These are phyloP conservation scores for Trichaptum fuscoviolaceum DNA, from an alignment of 768 basidiomycete genomes.

Conservation along the genomic window DNA sequence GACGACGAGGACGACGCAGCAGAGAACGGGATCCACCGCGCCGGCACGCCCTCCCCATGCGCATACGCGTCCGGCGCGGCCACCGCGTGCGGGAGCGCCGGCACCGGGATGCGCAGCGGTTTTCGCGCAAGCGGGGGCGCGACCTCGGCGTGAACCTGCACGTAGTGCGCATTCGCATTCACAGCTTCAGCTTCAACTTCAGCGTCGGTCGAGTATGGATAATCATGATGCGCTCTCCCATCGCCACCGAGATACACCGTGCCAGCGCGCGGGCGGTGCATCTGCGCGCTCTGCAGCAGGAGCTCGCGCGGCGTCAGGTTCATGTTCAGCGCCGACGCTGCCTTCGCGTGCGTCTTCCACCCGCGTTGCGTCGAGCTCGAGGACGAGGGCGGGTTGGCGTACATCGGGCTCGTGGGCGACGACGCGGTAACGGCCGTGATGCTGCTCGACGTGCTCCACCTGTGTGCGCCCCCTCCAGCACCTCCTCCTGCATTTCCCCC, in stretches of 20 bases:
- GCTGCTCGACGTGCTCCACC: neutral
- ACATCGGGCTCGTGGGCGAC: neutral
- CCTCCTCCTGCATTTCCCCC: neutral
- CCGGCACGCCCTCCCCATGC: constrained; percentile 60
- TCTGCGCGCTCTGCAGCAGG: neutral
- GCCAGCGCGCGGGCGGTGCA: neutral
- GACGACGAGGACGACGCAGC: constrained; percentile 25
- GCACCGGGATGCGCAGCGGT: constrained; percentile 35
- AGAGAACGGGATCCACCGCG: neutral
- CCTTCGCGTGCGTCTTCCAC: too few species aligned
- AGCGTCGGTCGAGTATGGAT: too few species aligned
- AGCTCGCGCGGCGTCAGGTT: neutral
- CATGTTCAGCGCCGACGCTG: neutral
- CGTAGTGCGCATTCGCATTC: too few species aligned
- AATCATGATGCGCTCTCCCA: too few species aligned
- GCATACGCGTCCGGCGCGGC: constrained; percentile 81
- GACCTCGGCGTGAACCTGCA: too few species aligned
- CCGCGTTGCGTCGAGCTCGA: neutral
- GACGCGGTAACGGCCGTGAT: neutral
- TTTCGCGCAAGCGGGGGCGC: neutral
- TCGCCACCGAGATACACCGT: neutral
- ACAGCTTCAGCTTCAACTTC: too few species aligned
- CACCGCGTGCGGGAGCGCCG: constrained; percentile 78
- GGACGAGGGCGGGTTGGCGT: neutral
- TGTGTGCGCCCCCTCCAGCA: neutral